Conservation (phyloP, 2,329 filamentous ascomycete species). For the Ciborinia camelliae region DNA sequence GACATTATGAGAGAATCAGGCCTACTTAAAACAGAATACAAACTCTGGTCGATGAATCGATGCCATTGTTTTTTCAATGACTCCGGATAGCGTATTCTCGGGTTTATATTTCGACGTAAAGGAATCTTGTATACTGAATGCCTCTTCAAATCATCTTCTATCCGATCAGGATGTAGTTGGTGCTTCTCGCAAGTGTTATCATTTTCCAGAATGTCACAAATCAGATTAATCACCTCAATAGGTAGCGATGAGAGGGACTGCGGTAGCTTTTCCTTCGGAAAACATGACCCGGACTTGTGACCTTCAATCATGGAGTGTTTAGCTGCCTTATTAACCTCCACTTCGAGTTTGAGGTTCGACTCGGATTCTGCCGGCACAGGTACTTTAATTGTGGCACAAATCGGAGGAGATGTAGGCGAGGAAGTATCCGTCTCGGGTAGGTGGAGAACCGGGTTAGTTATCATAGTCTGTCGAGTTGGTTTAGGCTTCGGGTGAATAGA, state of each 20-base stretch:
- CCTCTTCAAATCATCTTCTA: conserved; percentile 23
- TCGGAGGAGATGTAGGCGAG: not conserved
- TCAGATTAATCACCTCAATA: conserved; percentile 55
- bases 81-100: not conserved
- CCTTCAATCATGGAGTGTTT: not conserved
- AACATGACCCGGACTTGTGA: not conserved
- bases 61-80: conserved; percentile 47
- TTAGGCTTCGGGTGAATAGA: conserved; percentile 38
- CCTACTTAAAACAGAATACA: conserved; percentile 61
- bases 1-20: conserved; percentile 53
- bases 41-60: conserved; percentile 59
- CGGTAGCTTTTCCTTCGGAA: conserved; percentile 40
- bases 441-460: conserved; percentile 28
- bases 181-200: conserved; percentile 53
- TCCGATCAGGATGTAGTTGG: conserved; percentile 41
- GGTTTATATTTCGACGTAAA: conserved; percentile 5
- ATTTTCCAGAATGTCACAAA: conserved; percentile 58
- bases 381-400: not conserved
- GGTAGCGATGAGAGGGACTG: conserved; percentile 55
- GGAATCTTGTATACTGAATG: conserved; percentile 11
- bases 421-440: conserved; percentile 16
- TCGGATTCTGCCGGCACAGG: not conserved
- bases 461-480: conserved; percentile 29
- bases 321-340: not conserved
- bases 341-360: not conserved